Conservation (phyloP, 495 filamentous ascomycete species). For the Apiosordaria backusii region DNA sequence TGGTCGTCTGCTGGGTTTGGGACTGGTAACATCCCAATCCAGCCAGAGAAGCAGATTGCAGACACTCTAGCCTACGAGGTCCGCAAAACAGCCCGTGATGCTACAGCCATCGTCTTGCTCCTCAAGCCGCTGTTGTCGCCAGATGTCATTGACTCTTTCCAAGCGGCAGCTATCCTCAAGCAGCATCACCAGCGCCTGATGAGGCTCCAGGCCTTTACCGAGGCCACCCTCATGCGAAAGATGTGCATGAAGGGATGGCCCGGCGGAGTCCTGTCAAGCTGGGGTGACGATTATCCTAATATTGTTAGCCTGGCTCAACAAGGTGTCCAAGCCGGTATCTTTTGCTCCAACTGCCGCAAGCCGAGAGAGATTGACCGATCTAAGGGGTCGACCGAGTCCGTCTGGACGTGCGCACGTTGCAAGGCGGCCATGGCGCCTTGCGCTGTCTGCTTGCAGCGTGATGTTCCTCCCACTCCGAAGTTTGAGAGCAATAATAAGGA, state of each 20-base stretch:
- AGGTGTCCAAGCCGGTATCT: constrained; percentile 42
- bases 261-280: constrained; percentile 34
- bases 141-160: constrained; percentile 45
- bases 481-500: neutral
- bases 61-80: constrained; percentile 47
- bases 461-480: constrained; percentile 18
- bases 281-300: constrained; percentile 52
- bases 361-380: constrained; percentile 49
- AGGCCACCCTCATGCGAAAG: constrained; percentile 67
- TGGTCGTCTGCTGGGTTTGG: constrained; percentile 17
- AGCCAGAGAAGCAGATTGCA: constrained; percentile 47
- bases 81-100: constrained; percentile 45
- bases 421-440: constrained; percentile 42
- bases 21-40: constrained; percentile 33
- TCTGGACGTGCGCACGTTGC: constrained; percentile 50
- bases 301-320: constrained; percentile 57
- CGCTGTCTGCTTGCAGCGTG: constrained; percentile 43
- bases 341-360: constrained; percentile 52
- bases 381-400: constrained; percentile 25
- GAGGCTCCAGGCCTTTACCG: constrained; percentile 59
- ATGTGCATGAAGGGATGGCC: constrained; percentile 54
- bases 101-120: constrained; percentile 50
- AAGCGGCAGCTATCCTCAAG: constrained; percentile 54
- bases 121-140: constrained; percentile 49
- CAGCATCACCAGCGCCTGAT: constrained; percentile 64